Evolutionary conservation across 805 yeast species (phyloP).

Genomic region (Priceomyces medius): DNA sequence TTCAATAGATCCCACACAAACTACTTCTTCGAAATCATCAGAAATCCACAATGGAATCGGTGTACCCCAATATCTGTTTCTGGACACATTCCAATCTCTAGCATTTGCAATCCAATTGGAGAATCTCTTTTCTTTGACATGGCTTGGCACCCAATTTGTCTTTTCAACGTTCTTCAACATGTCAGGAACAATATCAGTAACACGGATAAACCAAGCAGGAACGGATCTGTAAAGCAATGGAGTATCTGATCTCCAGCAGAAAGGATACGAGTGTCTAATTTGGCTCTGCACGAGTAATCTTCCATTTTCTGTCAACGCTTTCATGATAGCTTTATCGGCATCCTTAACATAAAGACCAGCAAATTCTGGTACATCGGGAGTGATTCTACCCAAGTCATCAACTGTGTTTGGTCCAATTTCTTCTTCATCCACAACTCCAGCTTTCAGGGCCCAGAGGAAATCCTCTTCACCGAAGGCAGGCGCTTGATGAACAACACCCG

Average conservation of each 20-base stretch:
- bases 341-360: conserved; percentile 89
- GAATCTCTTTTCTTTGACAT: conserved; percentile 91
- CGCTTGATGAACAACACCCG: conserved; percentile 98
- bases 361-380: conserved; percentile 69
- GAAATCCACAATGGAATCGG: conserved; percentile 98
- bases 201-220: conserved; percentile 98
- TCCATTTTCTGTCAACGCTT: conserved; percentile 75
- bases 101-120: conserved; percentile 98
- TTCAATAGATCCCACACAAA: conserved; percentile 87
- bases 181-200: conserved; percentile 81
- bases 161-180: conserved; percentile 82
- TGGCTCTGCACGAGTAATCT: conserved; percentile 74
- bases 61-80: conserved; percentile 99
- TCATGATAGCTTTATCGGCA: conserved; percentile 90
- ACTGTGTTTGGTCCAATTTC: conserved; percentile 87
- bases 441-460: conserved; percentile 74
- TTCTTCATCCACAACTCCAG: conserved; percentile 71
- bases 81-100: conserved; percentile 97
- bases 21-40: conserved; percentile 88
- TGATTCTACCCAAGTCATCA: conserved; percentile 88
- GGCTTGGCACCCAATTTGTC: conserved; percentile 93
- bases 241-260: conserved; percentile 99
- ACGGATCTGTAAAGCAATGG: conserved; percentile 95
- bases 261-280: conserved; percentile 94
- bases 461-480: conserved; percentile 99